Conservation (phyloP, 257 asterid species). For the Fraxinus pennsylvanica region DNA sequence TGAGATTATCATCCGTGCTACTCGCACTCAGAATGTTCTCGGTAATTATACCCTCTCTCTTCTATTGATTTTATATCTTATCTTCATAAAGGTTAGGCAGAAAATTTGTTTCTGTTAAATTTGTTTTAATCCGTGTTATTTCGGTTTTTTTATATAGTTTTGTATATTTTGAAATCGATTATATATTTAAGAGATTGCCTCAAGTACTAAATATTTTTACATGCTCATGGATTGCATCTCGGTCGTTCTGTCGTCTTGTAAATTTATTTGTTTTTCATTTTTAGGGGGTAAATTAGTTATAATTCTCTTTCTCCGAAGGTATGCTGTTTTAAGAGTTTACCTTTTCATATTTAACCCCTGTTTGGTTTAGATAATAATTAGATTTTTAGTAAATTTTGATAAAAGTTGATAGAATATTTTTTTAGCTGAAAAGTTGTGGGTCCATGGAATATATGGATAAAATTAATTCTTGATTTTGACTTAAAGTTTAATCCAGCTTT, state of each 20-base stretch:
- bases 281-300: neutral
- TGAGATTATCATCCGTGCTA: conserved; percentile 13
- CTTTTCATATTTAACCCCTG: neutral
- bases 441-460: too few species aligned
- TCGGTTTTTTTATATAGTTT: neutral
- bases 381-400: too few species aligned
- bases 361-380: too few species aligned
- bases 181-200: neutral
- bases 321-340: neutral
- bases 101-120: neutral
- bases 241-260: neutral
- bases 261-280: neutral
- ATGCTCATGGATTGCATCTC: neutral
- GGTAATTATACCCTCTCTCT: neutral
- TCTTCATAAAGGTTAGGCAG: neutral
- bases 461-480: too few species aligned
- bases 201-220: neutral
- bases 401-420: too few species aligned
- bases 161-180: neutral
- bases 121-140: neutral
- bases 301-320: neutral
- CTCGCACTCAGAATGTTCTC: conserved; percentile 15
- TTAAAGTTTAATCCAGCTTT: too few species aligned
- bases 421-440: too few species aligned
- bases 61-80: neutral